Evolutionary conservation across 2,329 filamentous ascomycete genomes (phyloP), one percentile per base, ranked within the genome.

Genomic region (Aspergillus versicolor): DNA sequence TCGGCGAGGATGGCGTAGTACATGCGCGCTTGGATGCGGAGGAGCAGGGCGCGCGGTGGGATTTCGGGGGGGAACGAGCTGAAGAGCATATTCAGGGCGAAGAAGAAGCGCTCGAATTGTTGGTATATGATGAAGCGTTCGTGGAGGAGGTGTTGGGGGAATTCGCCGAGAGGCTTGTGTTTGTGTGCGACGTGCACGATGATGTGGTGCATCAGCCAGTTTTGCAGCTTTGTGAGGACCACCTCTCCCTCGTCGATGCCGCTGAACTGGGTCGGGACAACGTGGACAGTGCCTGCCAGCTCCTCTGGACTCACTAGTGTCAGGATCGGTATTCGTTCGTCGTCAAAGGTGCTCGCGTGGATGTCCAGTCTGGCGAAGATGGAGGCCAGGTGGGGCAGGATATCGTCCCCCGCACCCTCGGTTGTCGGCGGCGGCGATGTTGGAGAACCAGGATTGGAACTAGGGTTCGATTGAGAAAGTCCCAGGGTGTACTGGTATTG

Each of bases 261-360:
- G n/a, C 32, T 6, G 6, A 62, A 43, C 4, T 15, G 1, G 1
- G 57, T 45, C 21, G 60, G 53, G 3, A 63, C 52, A 4, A 50
- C 22, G 17, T 53, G 5, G 1, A 32, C 24, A 1, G 44, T 4
- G 0, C 59, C 55, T 1, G n/a, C 7, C 7, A 46, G 21, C 42
- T 61, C 45, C 0, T 4, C 30, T 1, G 54, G 24, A 2, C 52
- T 44, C 13, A 46, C 61, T 9, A 65, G 60, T 1, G 15, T 40
- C 3, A 67, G 52, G 5, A 62, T 41, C 1, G 63, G 62, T 1
- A 12, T 9, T 4, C 65, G 59, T 0, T 42, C 48, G 22, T 50
- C 37, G 21, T 61, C 56, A 37, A 66, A 69, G 6, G 57, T 57
- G 30, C 61, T 65, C 2, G 67, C 65, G 42, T 68, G 65, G 13